These are phyloP conservation scores for Cladosporium sp. DNA, from an alignment of 2,329 filamentous ascomycete species.

Conservation along the genomic window DNA sequence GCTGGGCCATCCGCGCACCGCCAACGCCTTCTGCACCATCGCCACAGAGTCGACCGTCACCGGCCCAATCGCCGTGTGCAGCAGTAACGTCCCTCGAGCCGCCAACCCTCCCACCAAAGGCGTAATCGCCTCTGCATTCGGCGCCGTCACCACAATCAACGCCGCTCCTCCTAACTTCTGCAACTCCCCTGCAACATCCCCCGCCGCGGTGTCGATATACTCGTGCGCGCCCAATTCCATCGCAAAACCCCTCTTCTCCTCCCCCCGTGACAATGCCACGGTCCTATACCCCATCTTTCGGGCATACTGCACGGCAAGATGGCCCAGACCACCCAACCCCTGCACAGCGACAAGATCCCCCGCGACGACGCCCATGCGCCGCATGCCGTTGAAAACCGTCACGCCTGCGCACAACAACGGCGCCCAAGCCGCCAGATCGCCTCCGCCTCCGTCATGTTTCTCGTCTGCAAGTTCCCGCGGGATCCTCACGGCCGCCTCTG, in stretches of 20 bases:
- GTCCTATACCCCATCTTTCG: conserved; percentile 49
- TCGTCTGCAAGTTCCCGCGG: conserved; percentile 27
- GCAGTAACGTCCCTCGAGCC: conserved; percentile 53
- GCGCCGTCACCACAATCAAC: conserved; percentile 59
- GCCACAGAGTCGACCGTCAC: conserved; percentile 39
- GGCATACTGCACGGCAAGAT: conserved; percentile 51
- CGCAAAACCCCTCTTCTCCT: conserved; percentile 50
- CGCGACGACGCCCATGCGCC: conserved; percentile 42
- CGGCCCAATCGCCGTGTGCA: conserved; percentile 50
- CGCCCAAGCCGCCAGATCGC: conserved; percentile 40
- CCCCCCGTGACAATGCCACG: conserved; percentile 47
- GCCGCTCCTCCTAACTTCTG: conserved; percentile 57
- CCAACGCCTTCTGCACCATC: conserved; percentile 45
- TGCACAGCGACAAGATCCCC: conserved; percentile 48
- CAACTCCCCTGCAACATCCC: conserved; percentile 47
- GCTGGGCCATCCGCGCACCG: conserved; percentile 49
- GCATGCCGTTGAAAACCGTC: conserved; percentile 50
- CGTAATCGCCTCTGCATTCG: conserved; percentile 52
- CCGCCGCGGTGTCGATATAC: conserved; percentile 51
- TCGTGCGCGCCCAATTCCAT: conserved; percentile 52
- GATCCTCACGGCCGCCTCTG: conserved; percentile 55
- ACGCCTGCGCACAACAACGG: conserved; percentile 48
- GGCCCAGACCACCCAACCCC: conserved; percentile 46
- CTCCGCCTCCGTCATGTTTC: too few species aligned
- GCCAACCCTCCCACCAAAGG: conserved; percentile 52